Evolutionary conservation across 2,329 filamentous ascomycete species (phyloP), one percentile per base, ranked within the genome.

Genomic region (Aspergillus quadricinctus): DNA sequence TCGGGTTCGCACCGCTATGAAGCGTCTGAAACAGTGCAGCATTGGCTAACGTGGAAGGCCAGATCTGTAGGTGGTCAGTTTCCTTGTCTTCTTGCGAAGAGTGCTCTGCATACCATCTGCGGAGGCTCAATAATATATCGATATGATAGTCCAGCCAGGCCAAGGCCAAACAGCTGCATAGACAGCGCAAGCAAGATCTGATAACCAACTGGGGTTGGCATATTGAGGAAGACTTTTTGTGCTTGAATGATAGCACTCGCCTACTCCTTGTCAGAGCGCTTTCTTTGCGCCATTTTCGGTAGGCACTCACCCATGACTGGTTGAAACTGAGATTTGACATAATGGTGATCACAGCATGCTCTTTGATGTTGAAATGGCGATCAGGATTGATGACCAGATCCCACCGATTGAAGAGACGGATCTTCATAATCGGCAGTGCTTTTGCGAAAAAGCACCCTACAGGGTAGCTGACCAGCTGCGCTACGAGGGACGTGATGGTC

Each of bases 261-360:
- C 56, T 76, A 71, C 70, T 71, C 17, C 4, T 5, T 27, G 43
- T 60, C 35, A 57, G 49, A n/a, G 2, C n/a, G n/a, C 2, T 23
- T 14, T 14, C 21, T 4, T 27, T 17, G 17, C 5, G 9, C 11
- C 35, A 21, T 5, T 5, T 10, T 7, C 4, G n/a, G 2, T 14
- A 19, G 62, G 8, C 23, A 53, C 49, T 27, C 40, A 61, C 58
- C 63, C 63, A 65, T 27, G 63, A 65, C 27, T 60, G 76, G 4
- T 75, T 76, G 59, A 79, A 79, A 11, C 73, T 75, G 17, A 79
- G 72, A 54, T 80, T 80, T 45, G 71, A 73, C 77, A 80, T 79
- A 59, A 79, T 75, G 27, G 75, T 76, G 21, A 78, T 71, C 19
- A 79, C 60, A 1, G 75, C 71, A 50, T 79, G 77, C 48, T 79